Conservation (phyloP, 2,329 filamentous ascomycete species). For the Sarocladiaceae sp. region DNA sequence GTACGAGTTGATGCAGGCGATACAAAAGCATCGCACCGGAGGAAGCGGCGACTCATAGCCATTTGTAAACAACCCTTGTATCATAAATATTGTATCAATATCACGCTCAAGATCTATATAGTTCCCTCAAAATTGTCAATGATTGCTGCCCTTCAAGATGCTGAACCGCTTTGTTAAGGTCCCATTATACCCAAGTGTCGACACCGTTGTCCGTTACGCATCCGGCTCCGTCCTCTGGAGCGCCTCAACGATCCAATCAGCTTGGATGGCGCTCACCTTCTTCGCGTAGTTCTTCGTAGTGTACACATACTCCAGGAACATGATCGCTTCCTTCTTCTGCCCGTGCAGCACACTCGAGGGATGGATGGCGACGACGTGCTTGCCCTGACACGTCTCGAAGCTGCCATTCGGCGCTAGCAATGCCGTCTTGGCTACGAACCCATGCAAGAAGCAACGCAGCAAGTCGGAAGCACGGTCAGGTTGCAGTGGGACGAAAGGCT, state of each 20-base stretch:
- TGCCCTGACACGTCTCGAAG: constrained; percentile 56
- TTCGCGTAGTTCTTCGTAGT: constrained; percentile 64
- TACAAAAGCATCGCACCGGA: constrained; percentile 37
- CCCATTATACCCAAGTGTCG: too few relatives aligned
- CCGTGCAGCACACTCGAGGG: constrained; percentile 60
- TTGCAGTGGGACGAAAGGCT: constrained; percentile 49
- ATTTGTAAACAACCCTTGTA: not conserved
- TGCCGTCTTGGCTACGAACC: constrained; percentile 58
- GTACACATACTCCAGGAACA: constrained; percentile 65
- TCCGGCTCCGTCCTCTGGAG: constrained; percentile 25
- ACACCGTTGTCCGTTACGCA: not conserved
- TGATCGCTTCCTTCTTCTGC: constrained; percentile 60
- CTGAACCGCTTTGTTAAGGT: too few relatives aligned
- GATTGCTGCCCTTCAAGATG: too few relatives aligned
- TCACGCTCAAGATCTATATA: not conserved
- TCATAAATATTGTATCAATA: not conserved
- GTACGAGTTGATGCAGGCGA: constrained; percentile 89
- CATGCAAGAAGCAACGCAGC: constrained; percentile 58
- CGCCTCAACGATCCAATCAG: constrained; percentile 53
- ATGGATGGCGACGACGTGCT: constrained; percentile 58
- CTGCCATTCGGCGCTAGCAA: constrained; percentile 55
- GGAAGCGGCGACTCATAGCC: not conserved
- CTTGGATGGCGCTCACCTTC: constrained; percentile 59
- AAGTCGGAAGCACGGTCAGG: constrained; percentile 51
- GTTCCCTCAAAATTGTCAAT: not conserved